These are phyloP conservation scores for Rhizopus microsporus DNA, from an alignment of 371 early-diverging fungal genomes.

Conservation along the genomic window DNA sequence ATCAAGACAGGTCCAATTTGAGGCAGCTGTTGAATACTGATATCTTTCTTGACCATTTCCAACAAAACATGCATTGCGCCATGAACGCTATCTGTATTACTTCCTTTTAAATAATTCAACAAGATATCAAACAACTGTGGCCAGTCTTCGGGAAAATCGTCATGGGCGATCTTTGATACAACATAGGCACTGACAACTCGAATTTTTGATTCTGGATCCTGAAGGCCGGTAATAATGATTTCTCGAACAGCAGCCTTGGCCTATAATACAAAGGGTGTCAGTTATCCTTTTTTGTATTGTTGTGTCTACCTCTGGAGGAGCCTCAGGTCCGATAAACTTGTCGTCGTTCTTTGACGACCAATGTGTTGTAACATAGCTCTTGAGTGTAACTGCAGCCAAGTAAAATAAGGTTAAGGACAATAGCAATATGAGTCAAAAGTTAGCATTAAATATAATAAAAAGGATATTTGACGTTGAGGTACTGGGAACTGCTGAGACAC, in stretches of 20 bases:
- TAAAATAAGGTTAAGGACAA: conserved; percentile 40
- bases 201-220: conserved; percentile 60
- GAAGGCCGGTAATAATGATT: conserved; percentile 56
- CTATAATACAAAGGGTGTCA: conserved; percentile 17
- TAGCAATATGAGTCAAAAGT: background rate
- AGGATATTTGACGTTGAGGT: conserved; percentile 79
- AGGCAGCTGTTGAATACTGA: conserved; percentile 85
- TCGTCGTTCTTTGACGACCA: conserved; percentile 72
- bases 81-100: conserved; percentile 73
- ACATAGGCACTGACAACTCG: conserved; percentile 77
- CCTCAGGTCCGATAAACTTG: conserved; percentile 61
- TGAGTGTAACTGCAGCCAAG: conserved; percentile 79
- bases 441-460: conserved; percentile 24
- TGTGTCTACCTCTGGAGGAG: conserved; percentile 50
- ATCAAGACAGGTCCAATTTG: conserved; percentile 77
- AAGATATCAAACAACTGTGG: conserved; percentile 85
- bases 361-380: conserved; percentile 74
- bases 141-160: conserved; percentile 96
- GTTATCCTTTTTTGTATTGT: background rate
- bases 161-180: conserved; percentile 85
- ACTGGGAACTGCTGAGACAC: conserved; percentile 63
- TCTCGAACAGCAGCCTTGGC: conserved; percentile 55
- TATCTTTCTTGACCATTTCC: conserved; percentile 84
- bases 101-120: conserved; percentile 67
- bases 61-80: conserved; percentile 87